phyloP scores from a whole-genome alignment of 345 rosid species.

The Pistacia atlantica region DNA sequence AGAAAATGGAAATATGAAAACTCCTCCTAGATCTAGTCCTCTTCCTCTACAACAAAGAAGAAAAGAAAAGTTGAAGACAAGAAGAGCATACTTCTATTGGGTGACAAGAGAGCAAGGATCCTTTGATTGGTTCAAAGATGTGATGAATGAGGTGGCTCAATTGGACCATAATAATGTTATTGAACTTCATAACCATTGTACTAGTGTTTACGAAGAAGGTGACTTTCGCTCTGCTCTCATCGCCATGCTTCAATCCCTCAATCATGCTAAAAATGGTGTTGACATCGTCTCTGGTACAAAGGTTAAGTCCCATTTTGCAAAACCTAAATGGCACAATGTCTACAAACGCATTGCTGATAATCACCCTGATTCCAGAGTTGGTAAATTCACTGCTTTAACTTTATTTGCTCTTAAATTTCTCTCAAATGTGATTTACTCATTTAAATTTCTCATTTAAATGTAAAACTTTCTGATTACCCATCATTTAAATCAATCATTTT shows the following conservation, averaged over 20 bases:
- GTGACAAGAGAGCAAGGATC: constrained; percentile 80
- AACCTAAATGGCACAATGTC: constrained; percentile 83
- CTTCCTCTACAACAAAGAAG: neutral
- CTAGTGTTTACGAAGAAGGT: constrained; percentile 87
- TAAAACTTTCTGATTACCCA: too few relatives aligned
- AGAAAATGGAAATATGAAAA: constrained; percentile 22
- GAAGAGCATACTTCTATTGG: constrained; percentile 85
- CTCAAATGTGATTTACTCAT: too few relatives aligned
- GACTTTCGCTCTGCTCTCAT: constrained; percentile 82
- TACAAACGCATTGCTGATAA: constrained; percentile 62
- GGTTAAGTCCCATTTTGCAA: constrained; percentile 78
- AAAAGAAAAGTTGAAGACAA: constrained; percentile 41
- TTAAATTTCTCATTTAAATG: too few relatives aligned
- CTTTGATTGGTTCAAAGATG: constrained; percentile 32
- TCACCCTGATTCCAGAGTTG: constrained; percentile 53
- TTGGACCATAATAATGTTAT: constrained; percentile 61
- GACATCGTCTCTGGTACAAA: constrained; percentile 81
- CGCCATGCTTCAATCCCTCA: constrained; percentile 73
- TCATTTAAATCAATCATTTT: too few relatives aligned
- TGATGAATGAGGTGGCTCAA: constrained; percentile 81
- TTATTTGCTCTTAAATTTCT: too few relatives aligned
- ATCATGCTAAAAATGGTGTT: constrained; percentile 77
- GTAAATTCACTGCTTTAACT: constrained; percentile 12
- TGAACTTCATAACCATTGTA: constrained; percentile 79
- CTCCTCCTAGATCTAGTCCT: constrained; percentile 1